These are phyloP conservation scores for Talaromyces proteolyticus DNA, from an alignment of 495 filamentous ascomycete genomes.

Conservation along the genomic window DNA sequence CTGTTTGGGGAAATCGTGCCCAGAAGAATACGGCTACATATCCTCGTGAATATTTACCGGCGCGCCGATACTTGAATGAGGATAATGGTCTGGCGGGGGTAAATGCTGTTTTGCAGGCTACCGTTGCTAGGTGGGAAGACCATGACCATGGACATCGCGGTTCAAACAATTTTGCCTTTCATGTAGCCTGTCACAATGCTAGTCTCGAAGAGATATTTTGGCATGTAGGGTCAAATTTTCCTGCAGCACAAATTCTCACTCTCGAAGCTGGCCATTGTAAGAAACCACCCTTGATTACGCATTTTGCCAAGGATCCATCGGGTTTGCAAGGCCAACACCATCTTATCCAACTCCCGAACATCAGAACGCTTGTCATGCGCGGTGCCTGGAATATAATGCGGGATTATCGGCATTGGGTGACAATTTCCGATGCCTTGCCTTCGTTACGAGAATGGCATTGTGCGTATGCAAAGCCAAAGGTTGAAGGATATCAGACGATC, in stretches of 20 bases:
- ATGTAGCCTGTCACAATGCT: slow-evolving; percentile 48
- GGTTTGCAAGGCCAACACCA: slow-evolving; percentile 18
- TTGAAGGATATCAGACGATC: slow-evolving; percentile 61
- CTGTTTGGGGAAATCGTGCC: slow-evolving; percentile 56
- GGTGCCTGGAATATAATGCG: slow-evolving; percentile 73
- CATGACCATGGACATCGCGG: slow-evolving; percentile 15
- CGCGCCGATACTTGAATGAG: slow-evolving; percentile 24
- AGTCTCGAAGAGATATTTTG: slow-evolving; percentile 62
- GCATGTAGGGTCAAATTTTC: slow-evolving; percentile 50
- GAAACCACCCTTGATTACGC: slow-evolving; percentile 58
- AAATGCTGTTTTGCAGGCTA: slow-evolving; percentile 18
- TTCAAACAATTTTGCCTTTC: slow-evolving; percentile 40
- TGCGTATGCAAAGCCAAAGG: slow-evolving; percentile 62
- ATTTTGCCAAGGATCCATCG: slow-evolving; percentile 33
- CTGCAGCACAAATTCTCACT: slow-evolving; percentile 58
- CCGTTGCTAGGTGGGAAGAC: slow-evolving; percentile 29
- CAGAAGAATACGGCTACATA: slow-evolving; percentile 13
- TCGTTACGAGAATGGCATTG: slow-evolving; percentile 65
- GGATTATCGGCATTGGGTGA: slow-evolving; percentile 54
- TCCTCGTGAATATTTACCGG: slow-evolving; percentile 29
- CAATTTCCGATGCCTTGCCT: slow-evolving; percentile 54
- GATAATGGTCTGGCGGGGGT: slow-evolving; percentile 28
- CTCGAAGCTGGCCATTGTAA: slow-evolving; percentile 70
- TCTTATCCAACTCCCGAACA: slow-evolving; percentile 35
- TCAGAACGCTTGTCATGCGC: slow-evolving; percentile 61